Base-by-base conservation (phyloP, 2,329 filamentous ascomycete species). In the Paraconiothyrium brasiliense region DNA sequence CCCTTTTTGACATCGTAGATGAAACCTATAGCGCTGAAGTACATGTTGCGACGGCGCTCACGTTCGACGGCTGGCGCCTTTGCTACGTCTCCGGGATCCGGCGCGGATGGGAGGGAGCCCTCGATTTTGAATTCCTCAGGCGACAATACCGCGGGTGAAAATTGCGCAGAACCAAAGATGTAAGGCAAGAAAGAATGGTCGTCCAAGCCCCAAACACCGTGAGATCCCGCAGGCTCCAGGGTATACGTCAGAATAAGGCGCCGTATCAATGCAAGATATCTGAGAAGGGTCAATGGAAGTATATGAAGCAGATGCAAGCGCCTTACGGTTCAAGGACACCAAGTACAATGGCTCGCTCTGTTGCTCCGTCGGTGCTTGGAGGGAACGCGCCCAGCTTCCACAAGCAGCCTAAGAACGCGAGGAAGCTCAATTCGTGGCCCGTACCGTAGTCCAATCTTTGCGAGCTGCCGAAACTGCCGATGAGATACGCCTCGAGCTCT, bases 191-290 rank as follows among this genome's bases (percentile, higher is more conserved):
- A 98, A 9, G 89, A 94, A 79, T 99, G 94, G 77, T 99, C 95
- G 76, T 99, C 95, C n/a, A 99, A 85, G 22, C 95, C 95, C 95
- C 95, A 99, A 22, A 99, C 95, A 3, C 95, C 95, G 75, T 98
- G 95, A 1, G 94, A 97, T 2, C 95, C 95, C 6, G 95, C 95
- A 4, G 95, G 95, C 75, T 99, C 95, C 22, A 99, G 87, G 0
- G 90, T 97, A 77, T 98, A 99, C 2, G 90, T 94, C 54, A 92
- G 83, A 70, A 99, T 97, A 10, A 99, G 84, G 46, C 86, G 88
- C 43, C 95, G 90, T 49, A 97, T 84, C 1, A 98, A 89, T 35
- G 84, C 82, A n/a, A 97, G 83, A 73, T 97, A 97, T 44, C 91
- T 93, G 71, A 16, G 27, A 11, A 13, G 3, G 20, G 43, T n/a